Evolutionary conservation across 2,329 filamentous ascomycete species (phyloP), one percentile per base, ranked within the genome.

Genomic region (Cladosporium sp.): DNA sequence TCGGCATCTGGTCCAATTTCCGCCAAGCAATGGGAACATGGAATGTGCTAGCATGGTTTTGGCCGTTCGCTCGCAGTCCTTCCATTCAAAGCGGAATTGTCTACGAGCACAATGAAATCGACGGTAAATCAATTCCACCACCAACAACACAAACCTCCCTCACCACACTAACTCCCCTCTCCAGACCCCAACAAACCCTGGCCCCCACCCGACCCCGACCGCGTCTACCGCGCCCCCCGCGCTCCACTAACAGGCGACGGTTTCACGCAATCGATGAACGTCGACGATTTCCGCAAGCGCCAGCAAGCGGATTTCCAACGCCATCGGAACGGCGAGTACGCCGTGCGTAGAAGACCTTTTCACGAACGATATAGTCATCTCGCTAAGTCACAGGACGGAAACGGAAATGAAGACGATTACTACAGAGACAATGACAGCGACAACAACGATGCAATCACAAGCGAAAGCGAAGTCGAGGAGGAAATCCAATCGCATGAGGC

Each of bases 81-180:
- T 61, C 67, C 7, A 60, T 72, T 2, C 60, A 64, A 2, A 80
- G 51, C 79, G 85, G 82, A 2, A 50, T 77, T 3, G 65, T 69
- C 5, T 91, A 84, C 71, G 79, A 84, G 54, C 84, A 85, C 56
- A 93, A 93, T 67, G 87, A 82, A 1, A 86, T 91, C 65, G 89
- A 93, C 67, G 78, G 82, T 56, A 68, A 68, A 47, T 65, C 71
- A 35, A 4, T 9, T 27, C 9, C 22, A 4, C 22, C 22, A 27
- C 9, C 22, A 27, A 27, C 22, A 27, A 32, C n/a, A 7, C 3
- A 3, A 11, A 27, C 22, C 12, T n/a, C n/a, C n/a, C n/a, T n/a
- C 15, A 16, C 7, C 6, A 19, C 29, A 7, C 39, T 43, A 13
- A 50, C 13, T 19, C 48, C 19, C 11, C 12, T 19, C 18, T 5